Evolutionary conservation across 1,284 basidiomycete genomes (phyloP), one percentile per base, ranked within the genome.

Genomic region (Athelia psychrophila): DNA sequence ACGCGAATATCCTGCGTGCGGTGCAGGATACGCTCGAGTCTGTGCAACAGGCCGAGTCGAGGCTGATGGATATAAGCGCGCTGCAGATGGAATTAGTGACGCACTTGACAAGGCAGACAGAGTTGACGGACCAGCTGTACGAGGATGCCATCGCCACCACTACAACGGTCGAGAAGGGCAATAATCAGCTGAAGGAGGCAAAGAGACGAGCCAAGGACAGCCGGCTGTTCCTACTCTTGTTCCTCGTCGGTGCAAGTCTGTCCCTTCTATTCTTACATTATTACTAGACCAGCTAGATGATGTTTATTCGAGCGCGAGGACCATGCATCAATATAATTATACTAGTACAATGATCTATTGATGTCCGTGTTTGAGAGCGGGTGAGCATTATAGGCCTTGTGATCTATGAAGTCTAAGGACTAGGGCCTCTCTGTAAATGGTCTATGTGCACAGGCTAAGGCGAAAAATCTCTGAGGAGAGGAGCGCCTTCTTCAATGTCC

Each of bases 111-210:
- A 80, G 79, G 63, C 93, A 97, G 74, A 88, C 88, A n/a, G 93
- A 94, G 70, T 69, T 93, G 58, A 93, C 93, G 19, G 91, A 94
- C 62, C 86, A 91, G 66, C 72, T 97, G 51, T 91, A 91, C 64
- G 91, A 95, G 58, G 94, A 97, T 64, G 92, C 91, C 1, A 86
- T 95, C 52, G 81, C 85, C 2, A 90, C 91, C 10, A 89, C 88
- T 8, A 84, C 83, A 9, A 88, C 86, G 49, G 88, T 96, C 42
- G 88, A 91, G 59, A 88, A 88, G 65, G 93, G 93, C 19, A 96
- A 96, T 61, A 76, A 80, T 46, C 91, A 97, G 69, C 76, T 97
- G 49, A 82, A 80, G 61, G 90, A 93, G 70, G 93, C 94, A 25
- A 83, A 82, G 62, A 77, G 91, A 65, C 77, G 91, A 50, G 90